Conservation (phyloP, 345 rosid species). For the Populus euphratica region DNA sequence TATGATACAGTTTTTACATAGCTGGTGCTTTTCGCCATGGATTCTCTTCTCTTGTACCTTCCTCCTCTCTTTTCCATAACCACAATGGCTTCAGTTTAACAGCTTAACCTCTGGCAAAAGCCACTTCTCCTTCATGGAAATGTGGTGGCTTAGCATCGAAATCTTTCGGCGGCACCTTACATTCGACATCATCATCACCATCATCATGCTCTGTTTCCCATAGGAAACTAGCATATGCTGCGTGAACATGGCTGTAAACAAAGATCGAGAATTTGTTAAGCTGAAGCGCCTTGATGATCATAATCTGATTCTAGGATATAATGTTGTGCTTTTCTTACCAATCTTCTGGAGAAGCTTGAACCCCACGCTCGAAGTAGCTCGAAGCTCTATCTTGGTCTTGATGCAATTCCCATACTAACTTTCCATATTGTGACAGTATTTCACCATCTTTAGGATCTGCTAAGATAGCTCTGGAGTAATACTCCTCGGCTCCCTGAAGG, state of each 20-base stretch:
- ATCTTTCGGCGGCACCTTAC: constrained; percentile 13
- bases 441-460: constrained; percentile 56
- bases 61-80: not conserved
- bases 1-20: too few relatives aligned
- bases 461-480: constrained; percentile 47
- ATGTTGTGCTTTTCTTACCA: constrained; percentile 20
- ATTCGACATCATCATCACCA: constrained; percentile 19
- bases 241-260: constrained; percentile 52
- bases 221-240: constrained; percentile 58
- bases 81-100: not conserved
- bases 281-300: not conserved
- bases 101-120: constrained; percentile 13
- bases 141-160: not conserved
- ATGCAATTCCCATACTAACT: constrained; percentile 45
- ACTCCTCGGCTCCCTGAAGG: constrained; percentile 45
- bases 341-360: constrained; percentile 50
- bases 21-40: too few relatives aligned
- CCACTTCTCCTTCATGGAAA: constrained; percentile 10
- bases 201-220: constrained; percentile 52
- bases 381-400: constrained; percentile 41
- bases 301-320: not conserved
- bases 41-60: not conserved
- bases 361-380: constrained; percentile 44
- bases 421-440: constrained; percentile 47
- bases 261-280: not conserved